Evolutionary conservation across 1,139 yeast genomes (phyloP), one percentile per base, ranked within the genome.

Genomic region (Yamadazyma diospyri): DNA sequence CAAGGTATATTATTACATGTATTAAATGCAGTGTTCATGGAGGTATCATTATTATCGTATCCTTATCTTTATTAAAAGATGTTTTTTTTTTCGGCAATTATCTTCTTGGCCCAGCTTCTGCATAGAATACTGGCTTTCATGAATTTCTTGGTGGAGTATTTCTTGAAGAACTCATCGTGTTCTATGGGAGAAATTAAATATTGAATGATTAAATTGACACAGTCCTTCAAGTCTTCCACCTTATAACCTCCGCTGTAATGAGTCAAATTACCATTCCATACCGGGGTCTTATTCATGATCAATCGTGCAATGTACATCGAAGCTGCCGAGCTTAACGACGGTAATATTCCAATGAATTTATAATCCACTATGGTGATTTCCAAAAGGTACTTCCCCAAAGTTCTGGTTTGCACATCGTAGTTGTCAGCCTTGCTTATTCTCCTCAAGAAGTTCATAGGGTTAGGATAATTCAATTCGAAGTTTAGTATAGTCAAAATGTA

Each of bases 351-450:
- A 50, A 88, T 75, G 53, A 89, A 82, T 48, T 80, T 76, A 55
- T 84, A 83, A 56, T 88, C 96, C 37, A 88, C 78, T 17, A 83
- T 68, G 11, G 92, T 74, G 29, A 88, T 80, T 56, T 89, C 97
- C 41, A 89, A 63, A 38, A 89, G 66, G 57, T 87, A 89, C 60
- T 89, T 89, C 21, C 95, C 97, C 46, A 89, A 72, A 10, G 97
- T 88, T 57, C 97, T 78, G 33, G 94, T 79, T 59, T 85, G 92
- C 39, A 87, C 86, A 58, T 88, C 95, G 64, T 88, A 89, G 57
- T 86, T 92, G 59, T 89, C 97, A 25, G 97, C 97, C 58, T 87
- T 87, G 32, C 95, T 86, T 37, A 87, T 86, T 55, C 97, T 76
- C 57, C 97, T 78, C 49, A 89, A 65, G 53, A 88, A 89, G 60